These are phyloP conservation scores for Euptelea pleiosperma DNA, from an alignment of 164 flowering plant species.

Conservation along the genomic window DNA sequence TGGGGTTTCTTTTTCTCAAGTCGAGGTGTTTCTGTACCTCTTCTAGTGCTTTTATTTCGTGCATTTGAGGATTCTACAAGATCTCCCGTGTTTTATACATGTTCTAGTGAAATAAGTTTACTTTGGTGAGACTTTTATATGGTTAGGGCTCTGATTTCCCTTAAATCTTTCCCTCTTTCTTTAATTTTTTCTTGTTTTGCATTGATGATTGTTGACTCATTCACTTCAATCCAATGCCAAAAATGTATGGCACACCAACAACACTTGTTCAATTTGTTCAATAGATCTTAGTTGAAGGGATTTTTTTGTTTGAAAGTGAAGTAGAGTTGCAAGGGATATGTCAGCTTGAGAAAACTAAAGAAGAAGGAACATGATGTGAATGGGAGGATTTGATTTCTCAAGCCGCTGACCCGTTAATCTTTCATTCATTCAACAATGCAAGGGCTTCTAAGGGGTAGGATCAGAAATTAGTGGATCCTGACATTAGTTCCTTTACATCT, in stretches of 20 bases:
- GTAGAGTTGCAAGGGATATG: conserved; percentile 21
- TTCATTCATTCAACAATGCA: conserved; percentile 50
- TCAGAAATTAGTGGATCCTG: conserved; percentile 31
- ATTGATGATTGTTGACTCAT: neutral
- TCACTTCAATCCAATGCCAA: conserved; percentile 8
- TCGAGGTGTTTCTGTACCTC: neutral
- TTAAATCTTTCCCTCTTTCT: no score
- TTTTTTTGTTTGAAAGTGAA: conserved; percentile 24
- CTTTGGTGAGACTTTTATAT: neutral
- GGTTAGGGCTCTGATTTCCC: neutral
- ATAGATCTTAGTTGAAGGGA: conserved; percentile 23
- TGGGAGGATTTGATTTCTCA: conserved; percentile 74
- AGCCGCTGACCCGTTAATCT: conserved; percentile 51
- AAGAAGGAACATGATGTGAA: conserved; percentile 45
- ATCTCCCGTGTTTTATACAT: neutral
- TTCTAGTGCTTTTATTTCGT: neutral
- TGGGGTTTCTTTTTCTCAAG: neutral
- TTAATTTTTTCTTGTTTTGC: neutral
- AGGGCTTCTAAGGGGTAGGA: conserved; percentile 36
- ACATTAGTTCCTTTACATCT: conserved; percentile 25
- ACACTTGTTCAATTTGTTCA: conserved; percentile 28
- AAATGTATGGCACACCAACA: conserved; percentile 21
- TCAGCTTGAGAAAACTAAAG: conserved; percentile 35
- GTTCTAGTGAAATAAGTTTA: neutral
- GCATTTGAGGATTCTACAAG: neutral